Evolutionary conservation across 1,139 yeast species (phyloP), one percentile per base, ranked within the genome.

Genomic region (Candida sanyaensis): DNA sequence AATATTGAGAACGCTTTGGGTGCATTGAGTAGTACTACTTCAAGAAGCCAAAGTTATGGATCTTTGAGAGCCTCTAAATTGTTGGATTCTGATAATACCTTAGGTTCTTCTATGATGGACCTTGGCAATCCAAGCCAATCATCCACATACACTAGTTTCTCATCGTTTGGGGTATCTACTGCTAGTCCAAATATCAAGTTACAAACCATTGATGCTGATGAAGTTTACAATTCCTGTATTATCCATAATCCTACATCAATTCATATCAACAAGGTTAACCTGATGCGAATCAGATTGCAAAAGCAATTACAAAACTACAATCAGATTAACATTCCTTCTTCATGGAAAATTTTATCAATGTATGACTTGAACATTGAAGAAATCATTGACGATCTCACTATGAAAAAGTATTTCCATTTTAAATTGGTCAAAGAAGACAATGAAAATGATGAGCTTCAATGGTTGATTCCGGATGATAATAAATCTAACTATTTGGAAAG

Each of bases 301-400:
- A 63, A 63, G 49, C 76, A 73, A 50, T 52, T 69, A 48, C 24
- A 38, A 21, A 58, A 67, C 1, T 64, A 66, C 45, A 64, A 62
- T 2, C 60, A 58, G 27, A 61, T 72, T 28, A 64, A 66, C 42
- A 62, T 60, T 44, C 71, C 75, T 17, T 71, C 78, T 2, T 69
- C 78, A 2, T 75, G 80, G 80, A 65, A 71, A 44, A 70, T 73
- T 11, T 55, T 75, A 37, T 64, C 77, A 2, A 75, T 75, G 80
- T 73, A 59, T 54, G 55, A 63, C 5, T 63, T 74, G 46, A 58
- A 61, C 27, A 55, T 75, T 10, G 62, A 55, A 50, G 55, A 67
- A 44, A 57, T 70, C 2, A 57, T 66, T 5, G 73, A 72, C 40
- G 50, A 50, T 23, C 56, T 61, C 45, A 57, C 67, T 4, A 62